These are phyloP conservation scores for Botrytis galanthina DNA, from an alignment of 2,329 filamentous ascomycete genomes.

Conservation along the genomic window DNA sequence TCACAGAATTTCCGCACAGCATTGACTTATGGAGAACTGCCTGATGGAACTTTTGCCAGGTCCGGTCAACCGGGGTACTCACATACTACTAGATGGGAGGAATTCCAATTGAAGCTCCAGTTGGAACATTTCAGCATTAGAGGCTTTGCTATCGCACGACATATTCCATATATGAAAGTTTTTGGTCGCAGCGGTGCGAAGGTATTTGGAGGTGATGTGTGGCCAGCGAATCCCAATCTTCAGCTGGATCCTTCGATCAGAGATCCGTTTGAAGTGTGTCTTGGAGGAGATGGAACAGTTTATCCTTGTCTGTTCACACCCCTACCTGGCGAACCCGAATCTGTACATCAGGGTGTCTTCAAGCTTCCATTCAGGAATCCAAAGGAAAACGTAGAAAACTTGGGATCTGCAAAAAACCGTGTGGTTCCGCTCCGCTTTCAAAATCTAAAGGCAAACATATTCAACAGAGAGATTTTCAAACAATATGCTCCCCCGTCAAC, in stretches of 20 bases:
- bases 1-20: slow-evolving; percentile 1
- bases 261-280: slow-evolving; percentile 9
- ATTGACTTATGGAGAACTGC: not conserved
- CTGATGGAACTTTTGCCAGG: not conserved
- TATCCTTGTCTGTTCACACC: not conserved
- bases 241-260: slow-evolving; percentile 5
- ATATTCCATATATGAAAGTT: slow-evolving; percentile 8
- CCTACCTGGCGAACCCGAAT: not conserved
- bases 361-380: not conserved
- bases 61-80: not conserved
- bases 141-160: slow-evolving; percentile 14
- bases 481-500: not conserved
- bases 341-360: not conserved
- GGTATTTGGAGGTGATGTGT: not conserved
- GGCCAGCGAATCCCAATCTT: not conserved
- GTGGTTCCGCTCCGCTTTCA: not conserved
- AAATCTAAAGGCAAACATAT: slow-evolving; percentile 4
- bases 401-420: not conserved
- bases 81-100: not conserved
- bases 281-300: slow-evolving; percentile 5
- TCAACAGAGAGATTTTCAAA: not conserved
- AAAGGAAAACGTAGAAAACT: not conserved
- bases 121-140: slow-evolving; percentile 1
- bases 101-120: not conserved
- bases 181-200: not conserved